A percentile compares a stretch with the other conserved stretches of the same genome.
These are phyloP conservation scores for Chrysosporium keratinophilum DNA, from an alignment of 2,329 filamentous ascomycete genomes.

Conservation along the genomic window DNA sequence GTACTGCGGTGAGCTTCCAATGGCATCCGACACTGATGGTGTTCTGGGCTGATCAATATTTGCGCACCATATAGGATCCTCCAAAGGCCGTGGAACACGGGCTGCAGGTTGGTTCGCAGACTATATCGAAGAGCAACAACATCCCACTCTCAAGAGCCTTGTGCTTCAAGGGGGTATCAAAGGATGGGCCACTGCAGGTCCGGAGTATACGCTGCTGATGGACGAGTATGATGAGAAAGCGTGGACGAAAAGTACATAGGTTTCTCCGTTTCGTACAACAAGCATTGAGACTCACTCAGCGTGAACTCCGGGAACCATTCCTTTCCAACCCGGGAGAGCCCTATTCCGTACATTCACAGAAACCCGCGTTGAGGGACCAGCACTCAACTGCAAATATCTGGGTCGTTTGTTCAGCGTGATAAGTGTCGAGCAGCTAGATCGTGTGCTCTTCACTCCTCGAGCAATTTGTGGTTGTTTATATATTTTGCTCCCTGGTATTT, in stretches of 20 bases:
- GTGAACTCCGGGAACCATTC: no score
- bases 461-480: no score
- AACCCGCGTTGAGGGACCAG: no score
- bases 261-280: neutral
- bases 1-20: conserved; percentile 32
- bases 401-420: no score
- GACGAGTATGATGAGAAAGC: conserved; percentile 31
- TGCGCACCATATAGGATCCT: conserved; percentile 39
- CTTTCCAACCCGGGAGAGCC: no score
- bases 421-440: no score
- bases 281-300: no score
- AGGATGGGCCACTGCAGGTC: conserved; percentile 43
- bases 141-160: conserved; percentile 28
- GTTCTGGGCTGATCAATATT: neutral
- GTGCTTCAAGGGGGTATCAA: conserved; percentile 45
- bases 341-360: no score
- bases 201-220: conserved; percentile 41
- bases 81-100: conserved; percentile 43
- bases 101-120: conserved; percentile 48
- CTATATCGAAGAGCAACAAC: conserved; percentile 34
- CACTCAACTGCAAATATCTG: no score
- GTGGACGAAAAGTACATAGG: neutral
- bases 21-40: neutral
- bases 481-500: no score
- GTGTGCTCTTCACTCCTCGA: no score